Evolutionary conservation across 495 filamentous ascomycete genomes (phyloP).

Genomic region (Neurospora intermedia): DNA sequence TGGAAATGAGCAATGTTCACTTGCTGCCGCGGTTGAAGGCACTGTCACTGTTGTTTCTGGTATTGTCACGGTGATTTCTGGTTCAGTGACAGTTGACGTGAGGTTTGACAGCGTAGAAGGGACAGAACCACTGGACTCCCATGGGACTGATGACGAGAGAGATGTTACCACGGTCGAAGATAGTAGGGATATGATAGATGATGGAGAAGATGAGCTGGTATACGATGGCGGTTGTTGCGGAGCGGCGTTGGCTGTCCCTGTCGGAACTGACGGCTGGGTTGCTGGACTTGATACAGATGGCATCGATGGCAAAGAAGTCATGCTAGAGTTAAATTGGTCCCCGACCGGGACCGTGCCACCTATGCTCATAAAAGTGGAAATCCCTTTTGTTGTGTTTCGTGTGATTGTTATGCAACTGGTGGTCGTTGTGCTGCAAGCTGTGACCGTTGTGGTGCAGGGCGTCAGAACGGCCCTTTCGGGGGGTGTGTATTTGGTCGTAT

Average conservation of each 20-base stretch:
- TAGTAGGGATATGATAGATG: background rate
- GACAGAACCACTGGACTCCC: background rate
- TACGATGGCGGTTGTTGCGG: background rate
- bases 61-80: background rate
- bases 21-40: background rate
- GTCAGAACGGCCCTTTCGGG: conserved; percentile 7
- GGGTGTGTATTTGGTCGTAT: conserved; percentile 1
- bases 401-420: conserved; percentile 6
- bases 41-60: background rate
- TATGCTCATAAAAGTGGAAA: background rate
- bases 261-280: background rate
- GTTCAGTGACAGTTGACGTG: background rate
- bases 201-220: background rate
- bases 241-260: background rate
- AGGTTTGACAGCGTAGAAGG: background rate
- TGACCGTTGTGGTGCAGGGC: conserved; percentile 12
- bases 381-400: background rate
- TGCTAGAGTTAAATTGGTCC: background rate
- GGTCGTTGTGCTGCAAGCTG: conserved; percentile 8
- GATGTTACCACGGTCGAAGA: background rate
- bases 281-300: background rate
- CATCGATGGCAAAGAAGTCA: background rate
- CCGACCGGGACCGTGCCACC: background rate
- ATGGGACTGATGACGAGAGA: background rate
- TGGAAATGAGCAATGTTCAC: background rate